Percentiles rank a stretch among this genome's conserved stretches.
phyloP scores from a whole-genome alignment of 352 stramenopile genomes.

The Phytophthora citrophthora region DNA sequence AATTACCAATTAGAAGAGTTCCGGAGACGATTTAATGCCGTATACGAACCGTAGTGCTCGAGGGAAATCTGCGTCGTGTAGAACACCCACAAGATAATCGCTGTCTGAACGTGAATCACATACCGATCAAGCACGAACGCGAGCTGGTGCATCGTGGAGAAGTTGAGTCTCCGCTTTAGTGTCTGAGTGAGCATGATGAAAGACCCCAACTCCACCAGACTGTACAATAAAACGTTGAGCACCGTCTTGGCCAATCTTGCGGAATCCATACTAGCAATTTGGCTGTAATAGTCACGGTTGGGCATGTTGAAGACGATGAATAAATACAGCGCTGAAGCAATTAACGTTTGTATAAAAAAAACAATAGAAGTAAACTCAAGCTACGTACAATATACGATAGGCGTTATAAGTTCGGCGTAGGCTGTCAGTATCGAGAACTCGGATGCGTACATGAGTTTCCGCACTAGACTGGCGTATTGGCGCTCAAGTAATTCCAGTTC shows the following conservation, averaged over 20 bases:
- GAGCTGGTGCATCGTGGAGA: conserved; percentile 17
- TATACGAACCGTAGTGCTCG: conserved; percentile 25
- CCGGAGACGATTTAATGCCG: neutral
- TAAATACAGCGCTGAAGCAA: conserved; percentile 30
- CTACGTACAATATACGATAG: conserved; percentile 15
- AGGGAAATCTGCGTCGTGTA: conserved; percentile 30
- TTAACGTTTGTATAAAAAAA: neutral
- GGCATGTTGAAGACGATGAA: conserved; percentile 30
- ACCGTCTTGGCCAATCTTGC: conserved; percentile 8
- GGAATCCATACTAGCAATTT: conserved; percentile 20
- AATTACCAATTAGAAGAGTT: neutral
- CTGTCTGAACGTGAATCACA: conserved; percentile 16
- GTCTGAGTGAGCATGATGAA: conserved; percentile 10
- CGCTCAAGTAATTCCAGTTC: conserved; percentile 18
- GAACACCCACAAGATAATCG: conserved; percentile 36
- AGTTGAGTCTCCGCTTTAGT: conserved; percentile 11
- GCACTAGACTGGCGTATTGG: conserved; percentile 9
- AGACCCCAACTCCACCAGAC: conserved; percentile 4
- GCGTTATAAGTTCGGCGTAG: conserved; percentile 30
- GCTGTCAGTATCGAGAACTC: conserved; percentile 36
- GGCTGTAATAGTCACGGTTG: conserved; percentile 35
- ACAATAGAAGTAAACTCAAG: too few species aligned
- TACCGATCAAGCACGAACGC: conserved; percentile 24
- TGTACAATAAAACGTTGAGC: conserved; percentile 16
- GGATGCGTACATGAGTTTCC: conserved; percentile 40